Percentiles rank a stretch among this genome's conserved stretches.
These are phyloP conservation scores for Trametes versicolor DNA, from an alignment of 1,284 basidiomycete genomes.

Conservation along the genomic window DNA sequence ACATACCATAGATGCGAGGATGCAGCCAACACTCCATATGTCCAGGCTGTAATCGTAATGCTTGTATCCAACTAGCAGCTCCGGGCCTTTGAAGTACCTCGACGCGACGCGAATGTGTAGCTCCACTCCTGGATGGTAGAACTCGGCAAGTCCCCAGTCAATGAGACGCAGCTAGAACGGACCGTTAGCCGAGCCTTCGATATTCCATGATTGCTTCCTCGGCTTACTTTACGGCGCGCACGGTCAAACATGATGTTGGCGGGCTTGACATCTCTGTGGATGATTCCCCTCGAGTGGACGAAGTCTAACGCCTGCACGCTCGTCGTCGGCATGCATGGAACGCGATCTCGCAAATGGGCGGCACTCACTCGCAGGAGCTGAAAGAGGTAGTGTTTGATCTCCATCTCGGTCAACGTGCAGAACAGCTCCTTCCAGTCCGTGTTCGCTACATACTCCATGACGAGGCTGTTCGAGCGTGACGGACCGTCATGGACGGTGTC, in stretches of 20 bases:
- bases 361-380: constrained; percentile 78
- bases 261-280: constrained; percentile 93
- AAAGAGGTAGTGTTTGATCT: constrained; percentile 87
- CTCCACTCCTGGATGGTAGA: constrained; percentile 88
- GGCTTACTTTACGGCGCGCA: constrained; percentile 73
- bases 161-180: constrained; percentile 76
- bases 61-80: constrained; percentile 88
- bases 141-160: constrained; percentile 94
- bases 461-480: constrained; percentile 83
- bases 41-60: constrained; percentile 89
- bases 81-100: constrained; percentile 91
- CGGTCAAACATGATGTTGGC: constrained; percentile 95
- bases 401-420: constrained; percentile 78
- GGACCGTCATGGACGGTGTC: constrained; percentile 86
- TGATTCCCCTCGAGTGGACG: constrained; percentile 89
- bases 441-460: constrained; percentile 89
- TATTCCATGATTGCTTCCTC: background rate
- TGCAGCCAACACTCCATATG: constrained; percentile 91
- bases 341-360: background rate
- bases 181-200: constrained; percentile 9
- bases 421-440: constrained; percentile 88
- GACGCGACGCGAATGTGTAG: constrained; percentile 93
- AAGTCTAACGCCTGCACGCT: constrained; percentile 79
- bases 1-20: constrained; percentile 86
- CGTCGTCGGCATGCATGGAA: constrained; percentile 8